A percentile compares a stretch with the other conserved stretches of the same genome.
These are phyloP conservation scores for Yamadazyma trypodendri DNA, from an alignment of 1,139 yeast species.

Conservation along the genomic window DNA sequence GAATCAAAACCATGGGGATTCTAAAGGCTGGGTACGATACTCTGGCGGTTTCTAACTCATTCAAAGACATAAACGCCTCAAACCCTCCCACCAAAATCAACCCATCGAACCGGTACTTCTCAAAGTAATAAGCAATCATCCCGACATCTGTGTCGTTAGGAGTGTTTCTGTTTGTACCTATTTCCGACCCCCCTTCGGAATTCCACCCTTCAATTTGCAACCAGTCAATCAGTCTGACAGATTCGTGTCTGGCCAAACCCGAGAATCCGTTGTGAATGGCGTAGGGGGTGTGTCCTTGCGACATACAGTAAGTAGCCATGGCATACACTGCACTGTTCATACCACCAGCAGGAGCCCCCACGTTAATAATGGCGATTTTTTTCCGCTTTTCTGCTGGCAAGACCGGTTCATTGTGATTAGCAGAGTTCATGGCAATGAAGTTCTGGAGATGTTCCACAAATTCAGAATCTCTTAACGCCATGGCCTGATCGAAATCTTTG, in stretches of 20 bases:
- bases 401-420: constrained; percentile 56
- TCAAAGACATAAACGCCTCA: constrained; percentile 71
- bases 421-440: constrained; percentile 60
- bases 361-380: constrained; percentile 69
- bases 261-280: constrained; percentile 77
- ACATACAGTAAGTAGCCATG: constrained; percentile 70
- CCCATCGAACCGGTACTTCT: constrained; percentile 71
- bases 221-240: constrained; percentile 63
- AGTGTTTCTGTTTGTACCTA: constrained; percentile 74
- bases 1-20: constrained; percentile 75
- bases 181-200: constrained; percentile 75
- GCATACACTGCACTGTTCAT: constrained; percentile 77
- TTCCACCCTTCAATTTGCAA: constrained; percentile 73
- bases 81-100: constrained; percentile 76
- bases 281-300: constrained; percentile 70
- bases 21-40: constrained; percentile 67
- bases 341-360: constrained; percentile 85
- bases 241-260: constrained; percentile 75
- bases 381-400: constrained; percentile 58
- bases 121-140: constrained; percentile 72
- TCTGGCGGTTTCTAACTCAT: constrained; percentile 65
- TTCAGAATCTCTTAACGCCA: constrained; percentile 72
- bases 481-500: constrained; percentile 82
- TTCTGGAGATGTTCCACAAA: constrained; percentile 66
- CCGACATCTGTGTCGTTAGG: constrained; percentile 70